A percentile compares a stretch with the other conserved stretches of the same genome.
phyloP scores from a whole-genome alignment of 2,329 filamentous ascomycete species.

The Diaporthe velutina region DNA sequence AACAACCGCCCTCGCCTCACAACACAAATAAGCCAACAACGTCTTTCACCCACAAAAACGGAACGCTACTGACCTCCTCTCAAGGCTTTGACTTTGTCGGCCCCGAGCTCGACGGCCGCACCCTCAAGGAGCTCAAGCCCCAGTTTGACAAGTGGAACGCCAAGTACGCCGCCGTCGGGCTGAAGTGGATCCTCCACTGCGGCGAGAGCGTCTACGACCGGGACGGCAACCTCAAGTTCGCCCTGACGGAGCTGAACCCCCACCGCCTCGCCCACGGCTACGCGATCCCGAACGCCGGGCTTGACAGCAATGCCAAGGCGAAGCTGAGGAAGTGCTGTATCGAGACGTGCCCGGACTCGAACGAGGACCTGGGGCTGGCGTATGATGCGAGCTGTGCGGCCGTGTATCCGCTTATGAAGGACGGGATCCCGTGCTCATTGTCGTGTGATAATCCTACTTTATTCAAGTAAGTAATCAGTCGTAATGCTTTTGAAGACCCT shows the following conservation, averaged over 20 bases:
- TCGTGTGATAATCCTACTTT: conserved; percentile 3
- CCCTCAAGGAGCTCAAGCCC: conserved; percentile 67
- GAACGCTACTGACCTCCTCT: background rate
- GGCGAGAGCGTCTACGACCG: conserved; percentile 8
- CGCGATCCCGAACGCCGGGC: background rate
- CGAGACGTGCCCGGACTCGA: conserved; percentile 1
- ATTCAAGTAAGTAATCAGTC: background rate
- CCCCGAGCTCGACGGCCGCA: conserved; percentile 72
- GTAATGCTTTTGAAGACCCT: background rate
- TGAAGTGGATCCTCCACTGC: conserved; percentile 79
- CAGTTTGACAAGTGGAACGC: conserved; percentile 70
- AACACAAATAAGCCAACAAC: background rate
- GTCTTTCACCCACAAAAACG: no score
- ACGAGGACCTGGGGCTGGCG: background rate
- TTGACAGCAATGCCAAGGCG: background rate
- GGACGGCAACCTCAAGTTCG: background rate
- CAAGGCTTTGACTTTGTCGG: conserved; percentile 77
- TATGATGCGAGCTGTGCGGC: background rate
- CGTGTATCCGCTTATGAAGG: background rate
- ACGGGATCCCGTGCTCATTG: background rate
- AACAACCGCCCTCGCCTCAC: background rate
- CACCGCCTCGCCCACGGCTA: conserved; percentile 3
- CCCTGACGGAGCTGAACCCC: background rate
- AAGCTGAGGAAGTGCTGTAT: background rate
- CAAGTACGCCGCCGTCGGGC: conserved; percentile 58